Conservation (phyloP, 1,284 basidiomycete species). For the Schizopora paradoxa region DNA sequence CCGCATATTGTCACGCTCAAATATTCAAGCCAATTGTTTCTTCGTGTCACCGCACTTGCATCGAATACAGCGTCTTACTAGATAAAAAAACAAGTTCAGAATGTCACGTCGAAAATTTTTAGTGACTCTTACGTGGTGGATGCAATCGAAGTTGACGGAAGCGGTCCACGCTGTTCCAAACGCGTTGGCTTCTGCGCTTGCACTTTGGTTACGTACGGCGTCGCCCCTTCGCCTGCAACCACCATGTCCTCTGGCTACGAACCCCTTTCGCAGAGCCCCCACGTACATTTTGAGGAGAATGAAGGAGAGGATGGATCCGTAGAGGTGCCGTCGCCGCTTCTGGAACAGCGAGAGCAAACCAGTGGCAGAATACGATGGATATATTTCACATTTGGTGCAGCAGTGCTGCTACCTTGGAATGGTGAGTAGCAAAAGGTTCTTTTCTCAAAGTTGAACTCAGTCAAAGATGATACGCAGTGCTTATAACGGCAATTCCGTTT, state of each 20-base stretch:
- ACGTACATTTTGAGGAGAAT: not conserved
- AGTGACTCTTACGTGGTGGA: too few species aligned
- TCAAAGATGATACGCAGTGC: conserved; percentile 34
- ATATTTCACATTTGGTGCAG: conserved; percentile 66
- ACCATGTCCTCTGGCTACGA: not conserved
- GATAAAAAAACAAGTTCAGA: too few species aligned
- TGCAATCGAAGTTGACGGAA: too few species aligned
- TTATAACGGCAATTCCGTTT: conserved; percentile 70
- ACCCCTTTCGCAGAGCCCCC: conserved; percentile 7
- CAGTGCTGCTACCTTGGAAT: conserved; percentile 75
- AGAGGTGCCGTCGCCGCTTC: not conserved
- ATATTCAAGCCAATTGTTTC: too few species aligned
- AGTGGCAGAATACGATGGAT: conserved; percentile 46
- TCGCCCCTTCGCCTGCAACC: not conserved
- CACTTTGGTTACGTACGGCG: too few species aligned
- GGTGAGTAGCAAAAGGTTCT: conserved; percentile 38
- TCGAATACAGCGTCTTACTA: too few species aligned
- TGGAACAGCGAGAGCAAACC: conserved; percentile 1
- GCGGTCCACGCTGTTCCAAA: too few species aligned
- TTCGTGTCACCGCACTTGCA: too few species aligned
- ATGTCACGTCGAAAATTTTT: too few species aligned
- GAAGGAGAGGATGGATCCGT: conserved; percentile 4
- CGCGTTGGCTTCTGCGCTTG: too few species aligned
- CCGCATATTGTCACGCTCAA: too few species aligned
- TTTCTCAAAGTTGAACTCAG: conserved; percentile 5